Conservation (phyloP, 805 yeast genomes). For the Diddensiella transvaalensis region DNA sequence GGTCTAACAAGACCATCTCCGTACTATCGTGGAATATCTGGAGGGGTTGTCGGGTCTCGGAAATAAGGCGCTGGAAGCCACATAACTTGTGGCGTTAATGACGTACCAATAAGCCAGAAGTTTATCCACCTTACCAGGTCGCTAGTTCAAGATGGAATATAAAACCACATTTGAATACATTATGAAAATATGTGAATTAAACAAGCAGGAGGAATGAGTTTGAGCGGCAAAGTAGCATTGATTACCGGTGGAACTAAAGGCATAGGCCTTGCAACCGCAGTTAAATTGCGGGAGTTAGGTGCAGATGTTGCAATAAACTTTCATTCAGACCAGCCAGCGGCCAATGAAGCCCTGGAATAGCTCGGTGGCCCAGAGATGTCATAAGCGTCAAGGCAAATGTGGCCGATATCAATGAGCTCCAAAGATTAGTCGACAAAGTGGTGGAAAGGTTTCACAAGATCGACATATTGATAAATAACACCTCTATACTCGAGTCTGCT, state of each 20-base stretch:
- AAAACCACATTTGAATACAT: no score
- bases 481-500: conserved; percentile 25
- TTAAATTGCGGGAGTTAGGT: conserved; percentile 43
- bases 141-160: no score
- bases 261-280: conserved; percentile 47
- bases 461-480: conserved; percentile 37
- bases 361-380: neutral
- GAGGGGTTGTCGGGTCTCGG: no score
- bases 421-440: conserved; percentile 11
- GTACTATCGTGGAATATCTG: no score
- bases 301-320: conserved; percentile 38
- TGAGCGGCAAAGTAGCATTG: conserved; percentile 25
- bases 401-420: conserved; percentile 7
- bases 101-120: no score
- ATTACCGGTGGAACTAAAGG: conserved; percentile 53
- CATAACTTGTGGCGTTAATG: no score
- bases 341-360: conserved; percentile 12
- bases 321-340: conserved; percentile 12
- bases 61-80: no score
- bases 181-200: no score
- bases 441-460: conserved; percentile 14
- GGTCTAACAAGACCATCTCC: no score
- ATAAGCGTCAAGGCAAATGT: conserved; percentile 14
- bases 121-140: no score
- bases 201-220: no score